Base-by-base conservation (phyloP, 2,329 filamentous ascomycete species). In the Calonectria hawksworthii region DNA sequence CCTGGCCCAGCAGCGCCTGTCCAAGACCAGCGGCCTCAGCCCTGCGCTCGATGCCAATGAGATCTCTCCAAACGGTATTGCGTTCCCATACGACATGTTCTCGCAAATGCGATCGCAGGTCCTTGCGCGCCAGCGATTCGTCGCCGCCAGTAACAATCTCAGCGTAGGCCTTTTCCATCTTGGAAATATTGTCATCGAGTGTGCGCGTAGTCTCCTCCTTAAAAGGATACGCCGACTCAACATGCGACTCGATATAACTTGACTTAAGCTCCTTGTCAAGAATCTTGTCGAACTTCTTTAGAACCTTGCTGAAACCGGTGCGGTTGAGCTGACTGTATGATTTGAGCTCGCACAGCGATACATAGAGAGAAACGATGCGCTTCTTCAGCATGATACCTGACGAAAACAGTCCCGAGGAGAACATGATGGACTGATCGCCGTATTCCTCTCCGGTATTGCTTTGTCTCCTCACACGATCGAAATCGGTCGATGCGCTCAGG, bases 261-360 rank as follows among this genome's bases (percentile, higher is more conserved):
- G 91, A 88, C 78, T 96, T 96, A 70, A 99, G 88, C 80, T 93
- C 93, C 77, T 93, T 93, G 84, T 98, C 94, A 73, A 98, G 87
- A 72, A 94, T 99, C 88, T 99, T 99, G 89, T 99, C 97, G 82
- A 97, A 99, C 85, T 99, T 99, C 87, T 99, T 99, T 79, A 99
- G 87, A 0, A 98, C 96, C 86, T 99, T 99, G 82, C 93, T 92
- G 86, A 99, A 99, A 16, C 97, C 97, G 0, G 97, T 99, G 86
- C 94, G 94, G 89, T 99, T 99, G 76, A 99, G 92, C 86, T 99
- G 96, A 70, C 96, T 93, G 82, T 96, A 99, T 2, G 96, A 99
- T 83, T 98, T 98, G 81, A 99, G 91, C 85, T 98, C 97, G 86
- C 96, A 98, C 23, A 99, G 88, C 78, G 95, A 94, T 59, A 99